A percentile compares a stretch with the other conserved stretches of the same genome.
These are phyloP conservation scores for Candida tibetensis DNA, from an alignment of 805 yeast genomes.

Conservation along the genomic window DNA sequence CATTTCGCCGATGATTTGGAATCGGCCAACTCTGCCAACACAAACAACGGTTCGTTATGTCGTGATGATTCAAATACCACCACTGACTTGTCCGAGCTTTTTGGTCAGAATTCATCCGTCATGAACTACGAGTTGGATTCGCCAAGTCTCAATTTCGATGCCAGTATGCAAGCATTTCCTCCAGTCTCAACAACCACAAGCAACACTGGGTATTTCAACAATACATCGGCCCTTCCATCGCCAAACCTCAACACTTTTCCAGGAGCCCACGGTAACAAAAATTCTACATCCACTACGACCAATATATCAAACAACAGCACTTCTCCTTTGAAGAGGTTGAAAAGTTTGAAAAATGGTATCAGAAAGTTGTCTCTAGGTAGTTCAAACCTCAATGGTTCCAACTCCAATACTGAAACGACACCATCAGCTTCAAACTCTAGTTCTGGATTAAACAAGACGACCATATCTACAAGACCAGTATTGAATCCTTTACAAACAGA, in stretches of 20 bases:
- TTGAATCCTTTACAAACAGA: slow-evolving; percentile 14
- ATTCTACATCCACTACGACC: slow-evolving; percentile 2
- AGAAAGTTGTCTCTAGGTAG: slow-evolving; percentile 31
- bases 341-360: slow-evolving; percentile 37
- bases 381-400: slow-evolving; percentile 3
- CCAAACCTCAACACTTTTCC: slow-evolving; percentile 3
- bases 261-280: slow-evolving; percentile 1
- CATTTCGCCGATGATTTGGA: slow-evolving; percentile 10
- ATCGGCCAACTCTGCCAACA: slow-evolving; percentile 12
- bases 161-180: slow-evolving; percentile 16
- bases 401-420: slow-evolving; percentile 1
- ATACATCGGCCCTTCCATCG: background rate
- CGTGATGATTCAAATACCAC: slow-evolving; percentile 1
- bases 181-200: slow-evolving; percentile 5
- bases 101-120: slow-evolving; percentile 9
- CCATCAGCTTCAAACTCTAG: slow-evolving; percentile 4
- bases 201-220: background rate
- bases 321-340: slow-evolving; percentile 36
- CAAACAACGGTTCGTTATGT: slow-evolving; percentile 4
- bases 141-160: slow-evolving; percentile 20
- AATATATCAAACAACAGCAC: slow-evolving; percentile 13
- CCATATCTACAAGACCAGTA: slow-evolving; percentile 8
- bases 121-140: slow-evolving; percentile 27
- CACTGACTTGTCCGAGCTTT: slow-evolving; percentile 8
- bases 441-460: slow-evolving; percentile 4